Evolutionary conservation across 192 early-diverging fungal species (phyloP).

Genomic region (Entomortierella chlamydospora): DNA sequence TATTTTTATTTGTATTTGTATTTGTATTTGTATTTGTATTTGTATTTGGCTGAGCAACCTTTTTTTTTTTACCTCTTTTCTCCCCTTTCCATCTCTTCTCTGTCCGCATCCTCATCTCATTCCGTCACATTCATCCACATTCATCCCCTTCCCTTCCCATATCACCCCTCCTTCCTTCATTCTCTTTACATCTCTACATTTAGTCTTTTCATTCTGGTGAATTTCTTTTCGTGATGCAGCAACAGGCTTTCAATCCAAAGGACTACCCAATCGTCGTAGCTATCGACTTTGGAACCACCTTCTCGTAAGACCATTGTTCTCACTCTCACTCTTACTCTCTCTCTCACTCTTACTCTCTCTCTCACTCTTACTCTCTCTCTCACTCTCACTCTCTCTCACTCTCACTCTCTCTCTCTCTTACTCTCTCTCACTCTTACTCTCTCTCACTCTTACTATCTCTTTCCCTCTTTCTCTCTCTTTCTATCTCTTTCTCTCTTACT

Average conservation of each 20-base stretch:
- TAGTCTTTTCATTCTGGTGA: neutral
- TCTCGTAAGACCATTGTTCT: constrained; percentile 23
- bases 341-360: neutral
- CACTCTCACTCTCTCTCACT: neutral
- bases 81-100: neutral
- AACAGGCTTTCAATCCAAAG: constrained; percentile 36
- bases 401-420: neutral
- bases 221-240: constrained; percentile 3
- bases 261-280: constrained; percentile 48
- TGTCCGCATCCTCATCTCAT: neutral
- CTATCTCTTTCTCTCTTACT: neutral
- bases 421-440: too few relatives aligned
- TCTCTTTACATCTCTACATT: neutral
- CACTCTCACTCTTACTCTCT: neutral
- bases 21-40: too few relatives aligned
- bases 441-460: too few relatives aligned
- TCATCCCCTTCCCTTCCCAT: neutral
- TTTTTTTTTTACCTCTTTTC: neutral
- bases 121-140: neutral
- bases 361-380: neutral
- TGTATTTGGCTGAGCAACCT: neutral
- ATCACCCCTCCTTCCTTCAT: neutral
- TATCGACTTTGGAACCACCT: constrained; percentile 48
- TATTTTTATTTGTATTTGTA: neutral
- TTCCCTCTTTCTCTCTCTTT: too few relatives aligned